Base-by-base conservation (phyloP, 2,329 filamentous ascomycete genomes). In the Alternaria arbusti region DNA sequence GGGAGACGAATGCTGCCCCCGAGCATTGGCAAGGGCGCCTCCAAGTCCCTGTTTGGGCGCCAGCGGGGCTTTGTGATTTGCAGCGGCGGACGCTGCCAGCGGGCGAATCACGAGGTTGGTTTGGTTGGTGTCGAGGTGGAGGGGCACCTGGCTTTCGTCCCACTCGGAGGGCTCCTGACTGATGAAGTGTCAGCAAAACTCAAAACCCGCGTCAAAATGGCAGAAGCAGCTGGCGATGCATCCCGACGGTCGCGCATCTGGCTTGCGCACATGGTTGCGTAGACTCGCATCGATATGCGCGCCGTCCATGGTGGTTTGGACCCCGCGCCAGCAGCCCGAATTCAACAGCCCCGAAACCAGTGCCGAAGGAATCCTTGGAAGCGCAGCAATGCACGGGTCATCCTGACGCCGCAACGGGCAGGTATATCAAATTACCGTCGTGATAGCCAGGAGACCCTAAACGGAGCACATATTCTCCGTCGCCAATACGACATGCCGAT, bases 21-120 rank as follows among this genome's bases (percentile, higher is more conserved):
- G 73, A 51, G 74, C 70, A 55, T 73, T 74, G 15, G 66, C 75
- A 49, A 77, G 67, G 57, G 70, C 67, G 49, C 75, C 77, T 51
- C 66, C 74, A 36, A 78, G 67, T 52, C 77, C 77, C 57, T 79
- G 77, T 62, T 78, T 79, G 46, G 77, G 77, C 52, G 77, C 77
- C 63, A 79, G 68, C 52, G 77, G 77, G n/a, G 77, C 75, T 68
- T 78, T 79, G 62, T 77, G 74, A 57, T 57, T 67, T 56, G 67
- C 67, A 49, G 69, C 66, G 40, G 69, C 64, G 54, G 71, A 68
- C 63, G 71, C 66, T 58, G 67, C 66, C 52, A 75, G 71, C 36
- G 74, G 72, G 58, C 77, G 74, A 67, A 77, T 71, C 55, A 69
- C 68, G 55, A 77, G 72, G 40, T 70, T 69, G 20, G 70, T 67